phyloP scores from a whole-genome alignment of 2,329 filamentous ascomycete genomes.

The Sclerotinia minor region DNA sequence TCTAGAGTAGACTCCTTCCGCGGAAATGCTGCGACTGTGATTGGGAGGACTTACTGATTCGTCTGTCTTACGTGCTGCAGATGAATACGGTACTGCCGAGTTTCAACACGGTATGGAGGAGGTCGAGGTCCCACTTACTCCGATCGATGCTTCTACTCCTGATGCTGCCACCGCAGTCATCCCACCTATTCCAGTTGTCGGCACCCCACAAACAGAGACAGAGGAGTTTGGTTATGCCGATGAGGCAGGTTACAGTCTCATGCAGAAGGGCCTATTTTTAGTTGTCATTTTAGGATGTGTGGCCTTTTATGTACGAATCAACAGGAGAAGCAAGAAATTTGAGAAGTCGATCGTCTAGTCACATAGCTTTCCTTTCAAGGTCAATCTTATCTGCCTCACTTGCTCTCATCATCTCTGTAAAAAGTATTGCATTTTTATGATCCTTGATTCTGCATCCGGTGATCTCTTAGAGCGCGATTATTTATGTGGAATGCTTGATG shows the following conservation, averaged over 20 bases:
- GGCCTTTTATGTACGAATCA: slow-evolving; percentile 48
- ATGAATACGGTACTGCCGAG: slow-evolving; percentile 40
- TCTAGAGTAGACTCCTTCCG: slow-evolving; percentile 56
- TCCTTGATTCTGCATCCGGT: not conserved
- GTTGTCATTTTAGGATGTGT: slow-evolving; percentile 50
- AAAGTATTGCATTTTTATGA: not conserved
- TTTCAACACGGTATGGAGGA: slow-evolving; percentile 40
- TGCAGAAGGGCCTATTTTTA: slow-evolving; percentile 55
- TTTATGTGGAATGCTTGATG: not conserved
- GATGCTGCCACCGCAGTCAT: slow-evolving; percentile 29
- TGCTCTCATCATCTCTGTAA: not conserved
- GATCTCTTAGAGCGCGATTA: not conserved
- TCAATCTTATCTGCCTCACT: not conserved
- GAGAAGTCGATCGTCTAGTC: slow-evolving; percentile 39
- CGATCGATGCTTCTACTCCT: slow-evolving; percentile 25
- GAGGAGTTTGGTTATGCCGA: slow-evolving; percentile 29
- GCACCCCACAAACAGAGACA: slow-evolving; percentile 13
- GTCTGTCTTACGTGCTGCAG: slow-evolving; percentile 34
- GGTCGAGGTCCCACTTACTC: slow-evolving; percentile 30
- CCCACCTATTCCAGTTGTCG: slow-evolving; percentile 32
- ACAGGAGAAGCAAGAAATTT: slow-evolving; percentile 39
- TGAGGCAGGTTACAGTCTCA: slow-evolving; percentile 45
- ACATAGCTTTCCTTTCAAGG: slow-evolving; percentile 18
- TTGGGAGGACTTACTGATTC: slow-evolving; percentile 40
- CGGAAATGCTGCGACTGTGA: slow-evolving; percentile 28